phyloP scores from a whole-genome alignment of 2,329 filamentous ascomycete genomes.

The Davidsoniella australis region DNA sequence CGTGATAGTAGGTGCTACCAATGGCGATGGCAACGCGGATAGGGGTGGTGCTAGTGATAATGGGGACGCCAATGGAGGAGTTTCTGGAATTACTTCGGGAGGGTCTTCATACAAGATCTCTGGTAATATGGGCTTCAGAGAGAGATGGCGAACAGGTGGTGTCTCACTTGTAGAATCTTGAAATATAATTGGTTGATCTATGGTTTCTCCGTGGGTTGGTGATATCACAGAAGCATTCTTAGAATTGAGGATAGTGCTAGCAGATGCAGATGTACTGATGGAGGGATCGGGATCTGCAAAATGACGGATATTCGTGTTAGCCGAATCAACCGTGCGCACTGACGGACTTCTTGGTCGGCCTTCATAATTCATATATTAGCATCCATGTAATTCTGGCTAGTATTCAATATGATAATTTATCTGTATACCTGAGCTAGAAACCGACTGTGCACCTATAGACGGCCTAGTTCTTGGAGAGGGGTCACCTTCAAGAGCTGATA shows the following conservation, averaged over 20 bases:
- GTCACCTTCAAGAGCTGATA: too few species aligned
- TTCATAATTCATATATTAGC: not conserved
- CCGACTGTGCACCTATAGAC: too few species aligned
- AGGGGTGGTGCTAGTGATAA: not conserved
- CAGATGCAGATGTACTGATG: not conserved
- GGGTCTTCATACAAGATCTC: constrained; percentile 4
- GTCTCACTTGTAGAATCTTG: too few species aligned
- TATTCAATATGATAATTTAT: too few species aligned
- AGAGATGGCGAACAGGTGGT: not conserved
- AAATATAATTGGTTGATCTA: too few species aligned
- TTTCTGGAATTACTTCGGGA: constrained; percentile 6
- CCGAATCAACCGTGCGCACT: constrained; percentile 3
- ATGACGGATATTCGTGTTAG: constrained; percentile 1
- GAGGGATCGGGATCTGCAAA: not conserved
- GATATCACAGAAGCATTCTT: too few species aligned
- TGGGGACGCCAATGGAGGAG: not conserved
- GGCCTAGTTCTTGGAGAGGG: too few species aligned
- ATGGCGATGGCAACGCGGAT: not conserved
- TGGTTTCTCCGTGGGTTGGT: too few species aligned
- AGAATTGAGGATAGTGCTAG: too few species aligned
- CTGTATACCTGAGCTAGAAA: too few species aligned
- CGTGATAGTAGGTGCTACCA: not conserved
- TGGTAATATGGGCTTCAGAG: too few species aligned
- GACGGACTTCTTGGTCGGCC: not conserved
- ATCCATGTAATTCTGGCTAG: not conserved